Evolutionary conservation across 108 stramenopile species (phyloP), one percentile per base, ranked within the genome.

Genomic region (Cyclotella kingstonii): DNA sequence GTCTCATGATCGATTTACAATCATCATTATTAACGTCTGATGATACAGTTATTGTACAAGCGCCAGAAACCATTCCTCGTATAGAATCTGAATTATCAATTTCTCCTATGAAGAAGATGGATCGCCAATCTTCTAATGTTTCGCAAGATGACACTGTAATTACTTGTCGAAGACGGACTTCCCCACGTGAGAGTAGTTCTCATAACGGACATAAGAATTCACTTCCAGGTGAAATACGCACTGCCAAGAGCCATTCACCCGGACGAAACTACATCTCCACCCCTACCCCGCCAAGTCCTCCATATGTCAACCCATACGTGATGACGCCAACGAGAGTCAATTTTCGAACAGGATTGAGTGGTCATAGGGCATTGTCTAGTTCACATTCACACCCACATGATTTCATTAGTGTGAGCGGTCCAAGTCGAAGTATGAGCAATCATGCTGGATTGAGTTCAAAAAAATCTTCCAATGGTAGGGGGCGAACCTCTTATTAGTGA

Each of bases 301-400:
- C 80, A 52, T 41, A 47, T 9, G 45, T 72, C 47, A 29, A 55
- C 45, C 55, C 59, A 59, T 54, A 54, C 35, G 53, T 34, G 17
- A 54, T 38, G 53, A 66, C 73, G 49, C 47, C 66, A 33, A 75
- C 71, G 26, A 15, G 81, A 10, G 73, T 89, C 27, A 78, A 89
- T 63, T 89, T 89, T 66, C 75, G 84, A 49, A 85, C 87, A 21
- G 87, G 87, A 0, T 56, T 89, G 76, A 85, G 84, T 64, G 87
- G 87, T 1, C 87, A 89, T 46, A 51, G 72, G 35, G 87, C 82
- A 1, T 55, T 89, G 30, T 53, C 75, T 15, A 82, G 83, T 45
- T 66, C 79, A 17, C 75, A 73, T 62, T 59, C 82, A 28, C 81
- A 83, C 35, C 80, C 84, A 2, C 86, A 87, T 30, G 86, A 83